Conservation (phyloP, 1,284 basidiomycete genomes). For the Hypsizygus ulmarius region DNA sequence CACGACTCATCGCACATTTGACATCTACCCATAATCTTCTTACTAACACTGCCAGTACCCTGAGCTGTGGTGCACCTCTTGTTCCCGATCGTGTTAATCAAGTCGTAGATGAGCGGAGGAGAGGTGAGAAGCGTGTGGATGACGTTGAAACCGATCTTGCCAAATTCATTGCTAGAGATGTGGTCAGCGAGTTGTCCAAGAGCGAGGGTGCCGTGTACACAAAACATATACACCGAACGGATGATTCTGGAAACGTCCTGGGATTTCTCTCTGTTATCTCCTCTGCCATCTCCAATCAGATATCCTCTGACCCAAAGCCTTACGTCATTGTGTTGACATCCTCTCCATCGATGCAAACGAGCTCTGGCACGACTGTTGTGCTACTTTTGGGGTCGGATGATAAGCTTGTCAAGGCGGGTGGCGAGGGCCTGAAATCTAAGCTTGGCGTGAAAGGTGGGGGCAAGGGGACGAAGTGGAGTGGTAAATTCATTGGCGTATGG, state of each 20-base stretch:
- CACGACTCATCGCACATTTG: constrained; percentile 66
- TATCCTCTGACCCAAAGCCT: constrained; percentile 27
- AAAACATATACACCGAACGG: constrained; percentile 54
- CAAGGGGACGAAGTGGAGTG: constrained; percentile 65
- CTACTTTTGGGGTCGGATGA: constrained; percentile 61
- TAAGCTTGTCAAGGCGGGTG: constrained; percentile 55
- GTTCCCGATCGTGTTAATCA: constrained; percentile 70
- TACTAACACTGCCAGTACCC: constrained; percentile 50
- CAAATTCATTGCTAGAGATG: constrained; percentile 46
- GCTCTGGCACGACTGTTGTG: constrained; percentile 50
- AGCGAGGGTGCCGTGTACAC: constrained; percentile 33
- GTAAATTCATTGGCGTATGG: constrained; percentile 59
- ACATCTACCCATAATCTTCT: constrained; percentile 54
- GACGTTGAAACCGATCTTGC: constrained; percentile 71
- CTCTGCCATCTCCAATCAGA: constrained; percentile 41
- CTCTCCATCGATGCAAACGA: constrained; percentile 53
- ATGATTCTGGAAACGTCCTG: constrained; percentile 60
- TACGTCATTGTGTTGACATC: constrained; percentile 61
- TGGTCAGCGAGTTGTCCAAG: constrained; percentile 36
- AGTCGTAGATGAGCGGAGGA: constrained; percentile 65
- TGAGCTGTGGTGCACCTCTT: constrained; percentile 64
- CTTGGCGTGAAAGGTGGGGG: constrained; percentile 64
- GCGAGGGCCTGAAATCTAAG: constrained; percentile 56
- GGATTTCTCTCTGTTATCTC: constrained; percentile 61
- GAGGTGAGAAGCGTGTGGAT: constrained; percentile 58